These are phyloP conservation scores for Ogataea philodendri DNA, from an alignment of 805 yeast genomes.

Conservation along the genomic window DNA sequence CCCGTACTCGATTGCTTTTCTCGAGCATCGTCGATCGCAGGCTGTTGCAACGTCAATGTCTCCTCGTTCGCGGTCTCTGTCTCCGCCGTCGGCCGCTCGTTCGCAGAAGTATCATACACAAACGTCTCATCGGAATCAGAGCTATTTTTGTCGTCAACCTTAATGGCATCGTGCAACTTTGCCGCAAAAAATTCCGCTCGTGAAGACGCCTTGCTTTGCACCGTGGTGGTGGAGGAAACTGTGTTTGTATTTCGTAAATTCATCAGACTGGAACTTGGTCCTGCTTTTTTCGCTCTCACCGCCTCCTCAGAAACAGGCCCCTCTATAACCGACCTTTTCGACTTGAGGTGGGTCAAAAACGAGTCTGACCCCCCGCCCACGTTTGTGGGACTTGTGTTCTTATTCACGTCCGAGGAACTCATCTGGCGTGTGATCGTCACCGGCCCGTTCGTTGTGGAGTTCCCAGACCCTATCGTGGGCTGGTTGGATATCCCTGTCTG, in stretches of 20 bases:
- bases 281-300: slow-evolving; percentile 17
- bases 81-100: slow-evolving; percentile 14
- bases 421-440: slow-evolving; percentile 7
- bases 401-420: slow-evolving; percentile 8
- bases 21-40: background rate
- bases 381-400: slow-evolving; percentile 1
- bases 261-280: slow-evolving; percentile 26
- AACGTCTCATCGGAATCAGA: slow-evolving; percentile 93
- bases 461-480: no score
- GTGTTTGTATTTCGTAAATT: slow-evolving; percentile 29
- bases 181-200: slow-evolving; percentile 95
- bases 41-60: slow-evolving; percentile 13
- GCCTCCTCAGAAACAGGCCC: slow-evolving; percentile 9
- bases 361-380: slow-evolving; percentile 14
- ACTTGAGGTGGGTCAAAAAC: slow-evolving; percentile 24
- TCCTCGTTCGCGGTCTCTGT: slow-evolving; percentile 27
- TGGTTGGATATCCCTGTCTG: no score
- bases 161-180: slow-evolving; percentile 89
- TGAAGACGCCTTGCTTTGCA: slow-evolving; percentile 54
- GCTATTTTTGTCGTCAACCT: slow-evolving; percentile 64
- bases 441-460: slow-evolving; percentile 1
- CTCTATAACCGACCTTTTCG: slow-evolving; percentile 23
- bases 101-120: slow-evolving; percentile 69
- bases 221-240: slow-evolving; percentile 27
- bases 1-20: background rate